Conservation (phyloP, 2,329 filamentous ascomycete genomes). For the Aspergillus tubingensis region DNA sequence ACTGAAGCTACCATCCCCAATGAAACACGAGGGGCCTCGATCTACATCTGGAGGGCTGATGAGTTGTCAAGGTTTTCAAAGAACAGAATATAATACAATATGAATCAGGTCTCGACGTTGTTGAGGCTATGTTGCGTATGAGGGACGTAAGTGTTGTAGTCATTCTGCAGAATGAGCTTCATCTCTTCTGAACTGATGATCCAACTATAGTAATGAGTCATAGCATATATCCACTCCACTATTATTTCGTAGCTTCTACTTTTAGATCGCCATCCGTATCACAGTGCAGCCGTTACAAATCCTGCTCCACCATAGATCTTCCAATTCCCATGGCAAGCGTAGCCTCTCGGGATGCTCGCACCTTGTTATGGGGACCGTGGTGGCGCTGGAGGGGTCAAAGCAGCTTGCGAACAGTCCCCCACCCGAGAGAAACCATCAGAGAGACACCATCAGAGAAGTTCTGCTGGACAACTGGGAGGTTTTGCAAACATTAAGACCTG, state of each 20-base stretch:
- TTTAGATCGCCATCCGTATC: not conserved
- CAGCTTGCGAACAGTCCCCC: not conserved
- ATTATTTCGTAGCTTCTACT: not conserved
- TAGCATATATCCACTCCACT: not conserved
- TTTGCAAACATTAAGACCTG: not conserved
- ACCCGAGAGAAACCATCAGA: not conserved
- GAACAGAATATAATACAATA: too few species aligned
- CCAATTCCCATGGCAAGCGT: not conserved
- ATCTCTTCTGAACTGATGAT: not conserved
- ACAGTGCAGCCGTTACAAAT: not conserved
- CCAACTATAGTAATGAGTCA: not conserved
- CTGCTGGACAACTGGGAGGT: not conserved
- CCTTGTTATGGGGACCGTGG: slow-evolving; percentile 15
- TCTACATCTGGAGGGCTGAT: too few species aligned
- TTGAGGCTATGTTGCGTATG: too few species aligned
- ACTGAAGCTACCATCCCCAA: not conserved
- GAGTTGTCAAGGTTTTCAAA: too few species aligned
- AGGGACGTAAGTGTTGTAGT: not conserved
- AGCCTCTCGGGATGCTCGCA: not conserved
- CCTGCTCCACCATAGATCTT: not conserved
- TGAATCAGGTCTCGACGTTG: too few species aligned
- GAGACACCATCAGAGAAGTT: not conserved
- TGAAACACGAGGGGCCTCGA: not conserved
- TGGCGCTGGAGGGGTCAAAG: slow-evolving; percentile 15
- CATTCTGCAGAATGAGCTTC: not conserved